Conservation (phyloP, 1,284 basidiomycete species). For the Tremellales sp. region DNA sequence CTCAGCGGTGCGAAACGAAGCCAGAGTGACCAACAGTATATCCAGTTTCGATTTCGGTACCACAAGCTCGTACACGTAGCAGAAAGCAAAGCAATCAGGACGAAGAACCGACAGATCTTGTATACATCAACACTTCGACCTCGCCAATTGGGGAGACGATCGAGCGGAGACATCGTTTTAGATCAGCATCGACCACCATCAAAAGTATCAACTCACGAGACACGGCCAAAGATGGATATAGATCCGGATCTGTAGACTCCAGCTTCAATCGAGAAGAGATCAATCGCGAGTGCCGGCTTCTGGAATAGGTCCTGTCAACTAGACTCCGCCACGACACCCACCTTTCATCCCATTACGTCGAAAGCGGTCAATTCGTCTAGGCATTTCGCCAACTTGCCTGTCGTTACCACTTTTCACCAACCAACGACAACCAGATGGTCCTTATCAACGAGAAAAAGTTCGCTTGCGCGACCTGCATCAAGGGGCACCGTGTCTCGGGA, state of each 20-base stretch:
- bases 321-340: not conserved
- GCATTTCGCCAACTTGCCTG: not conserved
- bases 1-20: too few relatives aligned
- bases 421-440: constrained; percentile 51
- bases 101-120: too few relatives aligned
- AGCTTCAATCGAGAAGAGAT: too few relatives aligned
- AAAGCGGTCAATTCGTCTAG: too few relatives aligned
- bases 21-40: too few relatives aligned
- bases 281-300: too few relatives aligned
- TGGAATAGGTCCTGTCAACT: not conserved
- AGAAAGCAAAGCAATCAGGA: too few relatives aligned
- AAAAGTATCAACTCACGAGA: too few relatives aligned
- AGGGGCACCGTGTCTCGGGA: constrained; percentile 71
- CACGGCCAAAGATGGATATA: not conserved
- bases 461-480: constrained; percentile 71
- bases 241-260: not conserved
- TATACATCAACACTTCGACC: too few relatives aligned
- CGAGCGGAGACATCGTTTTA: not conserved
- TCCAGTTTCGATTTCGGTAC: too few relatives aligned
- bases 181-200: too few relatives aligned
- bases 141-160: not conserved
- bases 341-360: not conserved
- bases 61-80: too few relatives aligned
- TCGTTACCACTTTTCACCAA: not conserved
- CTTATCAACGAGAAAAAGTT: constrained; percentile 69